Conservation (phyloP, 768 basidiomycete species). For the Phylloporus arenicola region DNA sequence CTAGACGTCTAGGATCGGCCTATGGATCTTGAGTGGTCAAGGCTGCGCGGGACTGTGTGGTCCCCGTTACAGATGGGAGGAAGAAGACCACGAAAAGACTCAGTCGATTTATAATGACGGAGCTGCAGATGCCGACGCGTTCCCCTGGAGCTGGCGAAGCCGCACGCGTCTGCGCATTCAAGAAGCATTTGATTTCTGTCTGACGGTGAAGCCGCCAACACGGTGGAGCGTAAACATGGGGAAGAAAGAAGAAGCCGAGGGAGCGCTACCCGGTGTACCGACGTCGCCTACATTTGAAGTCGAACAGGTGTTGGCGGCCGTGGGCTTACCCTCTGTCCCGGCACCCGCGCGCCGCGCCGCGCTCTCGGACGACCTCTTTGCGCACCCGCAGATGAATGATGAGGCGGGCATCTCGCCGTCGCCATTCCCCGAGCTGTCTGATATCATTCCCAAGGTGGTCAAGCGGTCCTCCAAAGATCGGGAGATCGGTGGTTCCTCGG, state of each 20-base stretch:
- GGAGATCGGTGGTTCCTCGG: slow-evolving; percentile 33
- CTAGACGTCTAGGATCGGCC: slow-evolving; percentile 48
- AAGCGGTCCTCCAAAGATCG: slow-evolving; percentile 46
- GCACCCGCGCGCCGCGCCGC: slow-evolving; percentile 52
- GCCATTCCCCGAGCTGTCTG: slow-evolving; percentile 29
- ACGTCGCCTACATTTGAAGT: slow-evolving; percentile 39
- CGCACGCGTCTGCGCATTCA: slow-evolving; percentile 64
- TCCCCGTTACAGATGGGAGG: slow-evolving; percentile 80
- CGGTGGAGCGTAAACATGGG: slow-evolving; percentile 33
- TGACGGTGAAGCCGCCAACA: slow-evolving; percentile 37
- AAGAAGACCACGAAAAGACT: slow-evolving; percentile 63
- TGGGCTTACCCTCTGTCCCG: slow-evolving; percentile 45
- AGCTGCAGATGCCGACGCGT: slow-evolving; percentile 38
- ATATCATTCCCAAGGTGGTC: slow-evolving; percentile 43
- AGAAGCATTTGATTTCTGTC: slow-evolving; percentile 80
- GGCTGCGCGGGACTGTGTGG: slow-evolving; percentile 80
- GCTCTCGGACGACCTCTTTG: slow-evolving; percentile 64
- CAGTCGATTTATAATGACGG: slow-evolving; percentile 45
- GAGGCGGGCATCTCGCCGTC: slow-evolving; percentile 21
- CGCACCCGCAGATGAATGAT: slow-evolving; percentile 36
- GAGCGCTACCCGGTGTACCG: slow-evolving; percentile 23
- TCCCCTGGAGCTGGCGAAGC: slow-evolving; percentile 80
- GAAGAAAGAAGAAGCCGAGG: slow-evolving; percentile 29
- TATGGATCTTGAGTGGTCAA: slow-evolving; percentile 76
- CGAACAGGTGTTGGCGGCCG: slow-evolving; percentile 56